Evolutionary conservation across 257 asterid species (phyloP).

Genomic region (Solanum medicagineum): DNA sequence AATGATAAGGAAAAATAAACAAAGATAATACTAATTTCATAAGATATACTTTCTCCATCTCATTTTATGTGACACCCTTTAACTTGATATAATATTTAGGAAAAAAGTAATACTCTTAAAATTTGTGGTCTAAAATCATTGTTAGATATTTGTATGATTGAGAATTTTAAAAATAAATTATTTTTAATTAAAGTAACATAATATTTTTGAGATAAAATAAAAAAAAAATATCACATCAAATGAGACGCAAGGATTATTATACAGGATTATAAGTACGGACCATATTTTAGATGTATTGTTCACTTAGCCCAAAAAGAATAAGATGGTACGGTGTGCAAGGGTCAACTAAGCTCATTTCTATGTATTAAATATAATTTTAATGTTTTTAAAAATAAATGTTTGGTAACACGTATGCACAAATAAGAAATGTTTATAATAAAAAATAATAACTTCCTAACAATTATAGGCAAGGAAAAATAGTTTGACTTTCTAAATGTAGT

Average conservation of each 20-base stretch:
- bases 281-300: neutral
- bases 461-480: neutral
- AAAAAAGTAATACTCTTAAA: too few relatives aligned
- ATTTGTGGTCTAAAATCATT: too few relatives aligned
- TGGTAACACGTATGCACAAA: neutral
- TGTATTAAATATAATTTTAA: neutral
- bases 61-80: too few relatives aligned
- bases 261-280: neutral
- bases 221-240: too few relatives aligned
- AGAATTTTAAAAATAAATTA: too few relatives aligned
- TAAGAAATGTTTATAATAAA: neutral
- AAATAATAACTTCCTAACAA: neutral
- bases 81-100: too few relatives aligned
- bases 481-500: neutral
- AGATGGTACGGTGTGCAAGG: neutral
- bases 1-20: too few relatives aligned
- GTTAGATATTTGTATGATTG: too few relatives aligned
- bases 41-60: rapidly evolving
- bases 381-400: neutral
- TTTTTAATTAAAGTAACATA: too few relatives aligned
- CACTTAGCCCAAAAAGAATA: neutral
- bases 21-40: too few relatives aligned
- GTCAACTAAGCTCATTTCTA: neutral
- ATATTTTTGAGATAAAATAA: too few relatives aligned
- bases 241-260: too few relatives aligned